These are phyloP conservation scores for Penicillium frequentans DNA, from an alignment of 2,329 filamentous ascomycete species.

Conservation along the genomic window DNA sequence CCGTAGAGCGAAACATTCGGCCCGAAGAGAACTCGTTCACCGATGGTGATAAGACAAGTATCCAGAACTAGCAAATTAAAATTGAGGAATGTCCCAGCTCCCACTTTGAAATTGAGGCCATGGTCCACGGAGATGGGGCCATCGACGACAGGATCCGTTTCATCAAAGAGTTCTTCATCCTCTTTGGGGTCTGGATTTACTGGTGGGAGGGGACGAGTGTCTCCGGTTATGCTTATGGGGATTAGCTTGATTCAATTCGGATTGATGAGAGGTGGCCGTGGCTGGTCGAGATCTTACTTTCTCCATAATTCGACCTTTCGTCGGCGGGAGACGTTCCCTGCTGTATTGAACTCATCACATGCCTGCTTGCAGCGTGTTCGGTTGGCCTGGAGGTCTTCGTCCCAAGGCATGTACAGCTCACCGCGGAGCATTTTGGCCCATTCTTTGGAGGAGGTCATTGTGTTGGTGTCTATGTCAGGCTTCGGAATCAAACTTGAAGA, in stretches of 20 bases:
- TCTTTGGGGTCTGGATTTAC: conserved; percentile 16
- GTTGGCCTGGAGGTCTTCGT: conserved; percentile 28
- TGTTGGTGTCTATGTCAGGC: background rate
- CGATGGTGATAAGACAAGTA: conserved; percentile 54
- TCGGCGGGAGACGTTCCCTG: conserved; percentile 21
- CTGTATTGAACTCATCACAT: conserved; percentile 28
- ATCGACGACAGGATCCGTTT: conserved; percentile 56
- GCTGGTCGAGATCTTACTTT: conserved; percentile 17
- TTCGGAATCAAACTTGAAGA: too few species aligned
- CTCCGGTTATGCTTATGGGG: conserved; percentile 21
- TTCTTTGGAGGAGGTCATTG: conserved; percentile 23
- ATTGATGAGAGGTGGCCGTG: background rate
- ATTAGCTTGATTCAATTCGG: background rate
- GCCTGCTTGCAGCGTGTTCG: conserved; percentile 28
- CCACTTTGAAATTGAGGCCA: conserved; percentile 64
- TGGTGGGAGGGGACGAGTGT: conserved; percentile 25
- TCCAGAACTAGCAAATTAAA: conserved; percentile 61
- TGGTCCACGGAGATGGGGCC: conserved; percentile 65
- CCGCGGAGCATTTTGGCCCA: conserved; percentile 31
- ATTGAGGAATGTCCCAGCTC: conserved; percentile 44
- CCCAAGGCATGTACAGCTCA: conserved; percentile 28
- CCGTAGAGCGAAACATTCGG: conserved; percentile 55
- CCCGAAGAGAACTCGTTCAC: conserved; percentile 53
- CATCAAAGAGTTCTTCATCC: conserved; percentile 24
- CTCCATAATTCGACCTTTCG: conserved; percentile 27